A percentile compares a stretch with the other conserved stretches of the same genome.
Conservation (phyloP, 2,329 filamentous ascomycete genomes). For the Penicillium verrucosum region DNA sequence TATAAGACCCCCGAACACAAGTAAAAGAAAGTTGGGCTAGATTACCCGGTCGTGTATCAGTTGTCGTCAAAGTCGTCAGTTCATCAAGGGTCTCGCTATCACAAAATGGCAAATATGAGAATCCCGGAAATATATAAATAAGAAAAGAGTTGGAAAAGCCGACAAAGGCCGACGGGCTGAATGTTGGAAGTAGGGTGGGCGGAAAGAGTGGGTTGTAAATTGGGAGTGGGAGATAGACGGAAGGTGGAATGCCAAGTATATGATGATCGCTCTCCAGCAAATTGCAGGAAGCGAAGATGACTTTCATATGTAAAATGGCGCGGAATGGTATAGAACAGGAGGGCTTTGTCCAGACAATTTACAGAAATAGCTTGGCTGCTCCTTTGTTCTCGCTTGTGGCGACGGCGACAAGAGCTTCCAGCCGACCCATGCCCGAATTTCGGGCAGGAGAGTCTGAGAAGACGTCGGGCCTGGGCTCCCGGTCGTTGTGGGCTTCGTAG, state of each 20-base stretch:
- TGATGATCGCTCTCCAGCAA: conserved; percentile 1
- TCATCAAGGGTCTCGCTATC: conserved; percentile 29
- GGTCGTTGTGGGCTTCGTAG: conserved; percentile 29
- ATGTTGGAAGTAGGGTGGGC: neutral
- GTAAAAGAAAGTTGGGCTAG: conserved; percentile 8
- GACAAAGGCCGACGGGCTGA: neutral
- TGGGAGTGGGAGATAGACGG: neutral
- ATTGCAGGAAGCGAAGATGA: conserved; percentile 12
- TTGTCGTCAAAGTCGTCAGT: conserved; percentile 36
- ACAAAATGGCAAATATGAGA: conserved; percentile 13
- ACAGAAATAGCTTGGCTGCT: conserved; percentile 33
- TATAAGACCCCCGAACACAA: conserved; percentile 28
- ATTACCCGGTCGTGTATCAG: conserved; percentile 32
- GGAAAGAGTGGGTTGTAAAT: conserved; percentile 2
- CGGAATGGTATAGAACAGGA: conserved; percentile 5
- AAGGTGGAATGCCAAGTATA: neutral
- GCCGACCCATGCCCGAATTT: conserved; percentile 44
- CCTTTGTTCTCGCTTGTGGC: conserved; percentile 48
- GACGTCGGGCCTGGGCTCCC: conserved; percentile 28
- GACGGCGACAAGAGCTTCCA: conserved; percentile 51
- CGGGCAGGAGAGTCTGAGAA: conserved; percentile 28
- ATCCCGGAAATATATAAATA: conserved; percentile 18
- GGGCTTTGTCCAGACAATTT: conserved; percentile 13
- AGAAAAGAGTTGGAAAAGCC: conserved; percentile 8
- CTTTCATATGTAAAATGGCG: conserved; percentile 1